phyloP scores from a whole-genome alignment of 352 stramenopile species.

The Phytophthora pinifolia region DNA sequence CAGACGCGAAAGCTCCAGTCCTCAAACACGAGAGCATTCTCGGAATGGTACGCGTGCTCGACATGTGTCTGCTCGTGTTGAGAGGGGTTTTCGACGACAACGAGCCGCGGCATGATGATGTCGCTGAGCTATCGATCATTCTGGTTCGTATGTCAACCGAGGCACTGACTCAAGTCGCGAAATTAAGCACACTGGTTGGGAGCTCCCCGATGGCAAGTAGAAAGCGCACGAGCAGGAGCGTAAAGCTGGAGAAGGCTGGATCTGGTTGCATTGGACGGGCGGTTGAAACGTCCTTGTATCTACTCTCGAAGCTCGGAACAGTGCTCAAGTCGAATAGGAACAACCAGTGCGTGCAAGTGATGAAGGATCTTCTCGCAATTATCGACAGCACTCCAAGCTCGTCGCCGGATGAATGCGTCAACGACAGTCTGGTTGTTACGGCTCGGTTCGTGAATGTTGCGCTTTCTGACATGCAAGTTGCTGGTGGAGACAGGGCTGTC shows the following conservation, averaged over 20 bases:
- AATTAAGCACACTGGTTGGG: slow-evolving; percentile 4
- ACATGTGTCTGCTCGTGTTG: slow-evolving; percentile 56
- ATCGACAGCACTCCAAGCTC: slow-evolving; percentile 11
- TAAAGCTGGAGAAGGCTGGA: slow-evolving; percentile 18
- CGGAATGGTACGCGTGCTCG: slow-evolving; percentile 59
- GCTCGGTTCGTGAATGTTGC: slow-evolving; percentile 40
- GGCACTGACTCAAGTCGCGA: slow-evolving; percentile 49
- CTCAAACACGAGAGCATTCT: slow-evolving; percentile 20
- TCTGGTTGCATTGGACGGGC: slow-evolving; percentile 17
- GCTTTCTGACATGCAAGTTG: slow-evolving; percentile 55
- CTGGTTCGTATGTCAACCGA: slow-evolving; percentile 57
- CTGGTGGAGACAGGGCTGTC: slow-evolving; percentile 34
- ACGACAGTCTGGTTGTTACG: slow-evolving; percentile 16
- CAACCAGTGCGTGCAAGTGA: slow-evolving; percentile 55
- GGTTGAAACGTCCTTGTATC: slow-evolving; percentile 35
- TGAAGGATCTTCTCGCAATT: slow-evolving; percentile 49
- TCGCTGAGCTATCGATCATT: slow-evolving; percentile 42
- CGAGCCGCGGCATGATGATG: slow-evolving; percentile 29
- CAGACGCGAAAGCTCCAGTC: slow-evolving; percentile 10
- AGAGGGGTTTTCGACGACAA: slow-evolving; percentile 61
- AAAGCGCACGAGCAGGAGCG: slow-evolving; percentile 8
- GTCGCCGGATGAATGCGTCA: slow-evolving; percentile 8
- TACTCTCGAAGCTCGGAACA: slow-evolving; percentile 40
- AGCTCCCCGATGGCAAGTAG: not conserved
- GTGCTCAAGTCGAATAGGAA: slow-evolving; percentile 53